Percentiles rank a stretch among this genome's conserved stretches.
Conservation (phyloP, 257 asterid genomes). For the Jacaranda mimosifolia region DNA sequence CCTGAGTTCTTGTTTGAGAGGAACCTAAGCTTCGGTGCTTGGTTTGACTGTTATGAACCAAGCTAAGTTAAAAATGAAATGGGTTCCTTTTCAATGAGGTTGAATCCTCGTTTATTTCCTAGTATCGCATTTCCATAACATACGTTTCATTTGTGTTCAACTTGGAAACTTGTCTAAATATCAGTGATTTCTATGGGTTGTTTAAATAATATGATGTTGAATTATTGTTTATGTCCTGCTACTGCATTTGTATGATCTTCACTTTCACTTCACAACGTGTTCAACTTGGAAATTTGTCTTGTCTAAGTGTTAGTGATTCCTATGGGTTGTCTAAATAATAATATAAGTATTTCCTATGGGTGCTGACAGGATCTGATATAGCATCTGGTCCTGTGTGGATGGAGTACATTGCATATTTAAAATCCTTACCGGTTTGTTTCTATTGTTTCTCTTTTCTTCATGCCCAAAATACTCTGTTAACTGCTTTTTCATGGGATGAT, state of each 20-base stretch:
- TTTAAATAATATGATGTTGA: not conserved
- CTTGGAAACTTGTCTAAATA: not conserved
- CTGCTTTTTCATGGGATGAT: conserved; percentile 31
- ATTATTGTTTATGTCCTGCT: conserved; percentile 4
- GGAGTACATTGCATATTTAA: conserved; percentile 87
- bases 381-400: conserved; percentile 97
- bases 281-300: conserved; percentile 13
- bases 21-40: not conserved
- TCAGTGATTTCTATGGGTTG: too few relatives aligned
- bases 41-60: not conserved
- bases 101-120: not conserved
- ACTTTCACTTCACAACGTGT: not conserved
- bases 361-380: conserved; percentile 84
- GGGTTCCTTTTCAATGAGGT: not conserved
- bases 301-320: not conserved
- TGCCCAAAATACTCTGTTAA: conserved; percentile 22
- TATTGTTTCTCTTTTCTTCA: conserved; percentile 23
- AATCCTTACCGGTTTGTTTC: conserved; percentile 81
- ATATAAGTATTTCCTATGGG: conserved; percentile 4
- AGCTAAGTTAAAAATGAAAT: not conserved
- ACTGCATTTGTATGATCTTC: not conserved
- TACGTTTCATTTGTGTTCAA: not conserved
- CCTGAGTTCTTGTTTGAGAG: not conserved
- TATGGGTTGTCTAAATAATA: not conserved
- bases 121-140: not conserved